Conservation (phyloP, 2,329 filamentous ascomycete genomes). For the Colletotrichum cordylinicola region DNA sequence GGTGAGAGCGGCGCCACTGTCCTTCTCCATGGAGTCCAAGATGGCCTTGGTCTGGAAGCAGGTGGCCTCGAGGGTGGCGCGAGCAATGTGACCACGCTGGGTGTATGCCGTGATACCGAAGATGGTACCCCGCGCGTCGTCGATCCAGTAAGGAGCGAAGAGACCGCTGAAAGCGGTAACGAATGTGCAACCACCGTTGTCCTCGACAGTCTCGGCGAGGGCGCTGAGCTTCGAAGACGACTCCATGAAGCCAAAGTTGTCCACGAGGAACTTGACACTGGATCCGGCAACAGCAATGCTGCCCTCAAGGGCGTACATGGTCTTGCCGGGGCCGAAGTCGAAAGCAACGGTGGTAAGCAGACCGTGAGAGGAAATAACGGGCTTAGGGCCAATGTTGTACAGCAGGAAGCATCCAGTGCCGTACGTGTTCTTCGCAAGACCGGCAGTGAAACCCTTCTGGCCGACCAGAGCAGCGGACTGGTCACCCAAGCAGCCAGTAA, state of each 20-base stretch:
- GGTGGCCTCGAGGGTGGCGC: constrained; percentile 80
- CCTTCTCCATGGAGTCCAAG: constrained; percentile 80
- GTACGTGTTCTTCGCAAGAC: constrained; percentile 84
- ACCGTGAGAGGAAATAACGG: constrained; percentile 79
- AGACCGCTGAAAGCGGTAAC: constrained; percentile 84
- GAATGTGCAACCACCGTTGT: constrained; percentile 79
- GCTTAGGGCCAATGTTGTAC: constrained; percentile 82
- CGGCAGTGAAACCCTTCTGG: constrained; percentile 78
- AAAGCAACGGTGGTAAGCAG: constrained; percentile 80
- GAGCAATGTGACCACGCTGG: constrained; percentile 76
- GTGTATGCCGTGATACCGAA: constrained; percentile 82
- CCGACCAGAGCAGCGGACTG: constrained; percentile 84
- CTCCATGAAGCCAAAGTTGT: constrained; percentile 63
- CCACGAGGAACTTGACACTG: constrained; percentile 72
- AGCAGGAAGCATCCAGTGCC: constrained; percentile 86
- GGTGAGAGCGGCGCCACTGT: constrained; percentile 74
- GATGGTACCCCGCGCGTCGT: constrained; percentile 81
- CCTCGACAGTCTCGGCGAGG: constrained; percentile 55
- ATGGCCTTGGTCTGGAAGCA: constrained; percentile 87
- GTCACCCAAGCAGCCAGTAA: constrained; percentile 81
- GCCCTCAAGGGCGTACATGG: constrained; percentile 78
- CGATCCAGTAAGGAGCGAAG: constrained; percentile 86
- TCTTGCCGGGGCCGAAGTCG: constrained; percentile 71
- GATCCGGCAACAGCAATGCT: constrained; percentile 80
- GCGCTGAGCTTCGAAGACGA: constrained; percentile 49